Conservation (phyloP, 371 early-diverging fungal genomes). For the Mortierella sp. region DNA sequence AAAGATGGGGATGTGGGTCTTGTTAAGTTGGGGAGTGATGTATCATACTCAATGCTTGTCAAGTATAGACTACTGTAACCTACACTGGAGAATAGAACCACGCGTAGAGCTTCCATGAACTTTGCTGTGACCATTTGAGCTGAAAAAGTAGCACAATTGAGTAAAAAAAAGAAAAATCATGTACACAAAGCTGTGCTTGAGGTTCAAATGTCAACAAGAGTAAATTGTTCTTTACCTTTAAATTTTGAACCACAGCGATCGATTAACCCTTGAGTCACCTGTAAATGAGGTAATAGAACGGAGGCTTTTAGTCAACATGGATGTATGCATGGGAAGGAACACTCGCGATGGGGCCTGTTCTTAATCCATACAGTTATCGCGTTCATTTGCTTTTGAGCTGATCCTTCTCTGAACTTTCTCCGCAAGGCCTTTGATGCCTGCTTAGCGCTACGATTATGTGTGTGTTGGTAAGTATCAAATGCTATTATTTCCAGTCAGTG, state of each 20-base stretch:
- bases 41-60: not conserved
- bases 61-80: not conserved
- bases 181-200: not conserved
- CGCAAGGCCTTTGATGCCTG: conserved; percentile 33
- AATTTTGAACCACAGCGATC: conserved; percentile 35
- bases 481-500: not conserved
- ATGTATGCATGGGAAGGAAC: not conserved
- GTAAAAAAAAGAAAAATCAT: not conserved
- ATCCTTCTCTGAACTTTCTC: conserved; percentile 6
- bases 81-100: conserved; percentile 7
- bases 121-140: conserved; percentile 24
- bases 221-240: conserved; percentile 14
- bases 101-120: conserved; percentile 12
- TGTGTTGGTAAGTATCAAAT: not conserved
- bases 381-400: conserved; percentile 32
- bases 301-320: not conserved
- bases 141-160: not conserved
- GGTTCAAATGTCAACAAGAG: too few species aligned
- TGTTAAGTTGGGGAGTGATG: not conserved
- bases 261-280: conserved; percentile 35
- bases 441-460: conserved; percentile 16
- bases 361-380: conserved; percentile 27
- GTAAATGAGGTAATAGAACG: not conserved
- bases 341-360: not conserved
- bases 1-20: not conserved